A percentile compares a stretch with the other conserved stretches of the same genome.
phyloP scores from a whole-genome alignment of 148 eudicot species.

The Nyssa sinensis region DNA sequence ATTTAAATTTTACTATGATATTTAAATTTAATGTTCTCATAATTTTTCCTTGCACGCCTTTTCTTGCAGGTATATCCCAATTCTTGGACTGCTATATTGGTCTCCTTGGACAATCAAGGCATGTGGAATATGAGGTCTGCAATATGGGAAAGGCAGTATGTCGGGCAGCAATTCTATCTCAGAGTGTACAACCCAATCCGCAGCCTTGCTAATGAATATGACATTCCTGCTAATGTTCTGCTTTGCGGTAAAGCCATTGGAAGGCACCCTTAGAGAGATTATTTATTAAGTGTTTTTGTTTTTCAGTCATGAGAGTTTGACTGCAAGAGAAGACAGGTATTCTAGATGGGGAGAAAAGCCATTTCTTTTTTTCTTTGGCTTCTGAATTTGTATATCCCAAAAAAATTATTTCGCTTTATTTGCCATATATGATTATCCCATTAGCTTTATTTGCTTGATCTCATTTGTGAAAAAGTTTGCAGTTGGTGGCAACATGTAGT shows the following conservation, averaged over 20 bases:
- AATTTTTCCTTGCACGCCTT: not conserved
- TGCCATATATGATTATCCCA: too few relatives aligned
- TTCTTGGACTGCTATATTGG: constrained; percentile 60
- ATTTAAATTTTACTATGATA: not conserved
- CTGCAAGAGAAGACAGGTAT: constrained; percentile 20
- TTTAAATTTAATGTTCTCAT: not conserved
- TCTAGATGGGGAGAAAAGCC: not conserved
- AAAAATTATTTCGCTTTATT: not conserved
- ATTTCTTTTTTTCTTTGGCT: not conserved
- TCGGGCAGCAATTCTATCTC: constrained; percentile 66
- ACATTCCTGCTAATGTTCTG: constrained; percentile 47
- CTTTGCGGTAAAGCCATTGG: constrained; percentile 63
- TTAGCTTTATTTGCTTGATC: not conserved
- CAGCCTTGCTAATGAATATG: constrained; percentile 50
- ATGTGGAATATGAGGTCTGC: constrained; percentile 76
- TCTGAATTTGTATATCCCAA: not conserved
- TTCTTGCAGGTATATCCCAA: constrained; percentile 61
- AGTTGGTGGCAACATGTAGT: not conserved
- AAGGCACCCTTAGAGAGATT: constrained; percentile 20
- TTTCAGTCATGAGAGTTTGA: constrained; percentile 49
- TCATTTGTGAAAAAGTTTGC: too few relatives aligned
- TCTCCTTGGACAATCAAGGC: constrained; percentile 72
- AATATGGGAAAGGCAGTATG: constrained; percentile 55
- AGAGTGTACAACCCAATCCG: constrained; percentile 43
- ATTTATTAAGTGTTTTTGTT: not conserved